These are phyloP conservation scores for Spathaspora gorwiae DNA, from an alignment of 805 yeast species.

Conservation along the genomic window DNA sequence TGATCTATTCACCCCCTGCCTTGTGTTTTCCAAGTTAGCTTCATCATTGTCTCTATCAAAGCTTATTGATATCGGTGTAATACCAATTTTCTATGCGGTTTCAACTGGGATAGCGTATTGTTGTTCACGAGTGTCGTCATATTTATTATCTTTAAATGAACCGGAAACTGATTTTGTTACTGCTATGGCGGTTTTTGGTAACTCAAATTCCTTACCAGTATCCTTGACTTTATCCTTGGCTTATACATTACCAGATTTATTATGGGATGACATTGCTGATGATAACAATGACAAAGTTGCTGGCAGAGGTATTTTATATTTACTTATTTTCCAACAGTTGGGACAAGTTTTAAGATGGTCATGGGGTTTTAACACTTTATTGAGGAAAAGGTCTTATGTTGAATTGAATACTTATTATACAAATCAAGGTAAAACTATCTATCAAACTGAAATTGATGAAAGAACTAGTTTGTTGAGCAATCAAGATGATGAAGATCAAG, in stretches of 20 bases:
- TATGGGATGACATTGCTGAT: conserved; percentile 68
- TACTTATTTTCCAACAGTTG: conserved; percentile 74
- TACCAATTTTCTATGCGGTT: conserved; percentile 79
- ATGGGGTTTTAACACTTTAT: conserved; percentile 75
- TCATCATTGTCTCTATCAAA: conserved; percentile 67
- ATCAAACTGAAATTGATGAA: conserved; percentile 1
- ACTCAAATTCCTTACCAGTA: conserved; percentile 91
- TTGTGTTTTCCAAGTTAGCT: conserved; percentile 79
- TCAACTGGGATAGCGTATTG: conserved; percentile 72
- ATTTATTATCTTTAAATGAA: conserved; percentile 52
- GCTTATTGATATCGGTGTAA: conserved; percentile 72
- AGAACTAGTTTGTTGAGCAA: not conserved
- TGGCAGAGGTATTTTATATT: conserved; percentile 69
- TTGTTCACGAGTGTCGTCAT: conserved; percentile 56
- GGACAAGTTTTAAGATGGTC: conserved; percentile 84
- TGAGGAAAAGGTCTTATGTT: conserved; percentile 46
- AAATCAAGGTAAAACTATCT: conserved; percentile 5
- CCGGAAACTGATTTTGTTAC: conserved; percentile 87
- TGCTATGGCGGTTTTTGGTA: conserved; percentile 96
- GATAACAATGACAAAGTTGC: conserved; percentile 70
- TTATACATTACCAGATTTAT: conserved; percentile 67
- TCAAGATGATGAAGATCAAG: conserved; percentile 1
- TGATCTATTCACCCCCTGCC: conserved; percentile 90
- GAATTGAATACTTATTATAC: conserved; percentile 24
- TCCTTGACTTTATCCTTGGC: conserved; percentile 79